phyloP scores from a whole-genome alignment of 176 grass and related monocot species.

The Poa annua region DNA sequence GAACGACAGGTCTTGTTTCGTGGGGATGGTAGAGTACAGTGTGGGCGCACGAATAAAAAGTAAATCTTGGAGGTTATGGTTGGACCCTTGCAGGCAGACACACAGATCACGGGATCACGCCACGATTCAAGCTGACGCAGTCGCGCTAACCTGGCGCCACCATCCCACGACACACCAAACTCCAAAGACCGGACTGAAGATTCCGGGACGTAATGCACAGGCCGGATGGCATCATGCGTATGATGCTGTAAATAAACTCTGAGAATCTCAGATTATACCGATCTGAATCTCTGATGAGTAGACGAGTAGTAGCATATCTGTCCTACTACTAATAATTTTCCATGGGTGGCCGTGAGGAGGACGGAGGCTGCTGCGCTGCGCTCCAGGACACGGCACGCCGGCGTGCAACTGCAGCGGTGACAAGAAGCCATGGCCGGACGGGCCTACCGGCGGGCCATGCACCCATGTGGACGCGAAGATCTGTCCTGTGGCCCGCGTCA shows the following conservation, averaged over 20 bases:
- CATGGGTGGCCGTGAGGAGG: neutral
- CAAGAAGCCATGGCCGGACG: neutral
- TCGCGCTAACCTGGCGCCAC: neutral
- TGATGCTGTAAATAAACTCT: neutral
- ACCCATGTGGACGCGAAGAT: slow-evolving; percentile 39
- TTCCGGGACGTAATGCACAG: no score
- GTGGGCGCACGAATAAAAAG: slow-evolving; percentile 21
- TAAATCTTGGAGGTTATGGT: slow-evolving; percentile 16
- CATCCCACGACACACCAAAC: neutral
- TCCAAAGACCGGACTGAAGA: neutral
- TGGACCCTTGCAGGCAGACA: neutral
- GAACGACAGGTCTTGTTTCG: neutral
- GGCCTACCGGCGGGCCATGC: neutral
- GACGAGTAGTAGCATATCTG: neutral
- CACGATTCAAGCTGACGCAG: neutral
- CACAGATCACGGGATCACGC: neutral
- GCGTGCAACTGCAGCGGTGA: neutral
- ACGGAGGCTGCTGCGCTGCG: neutral
- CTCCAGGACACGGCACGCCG: neutral
- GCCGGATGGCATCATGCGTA: neutral
- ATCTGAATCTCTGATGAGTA: neutral
- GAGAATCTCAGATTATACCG: neutral
- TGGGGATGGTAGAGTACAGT: neutral
- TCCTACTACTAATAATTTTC: neutral
- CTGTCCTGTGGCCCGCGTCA: neutral